Evolutionary conservation across 306 rosid genomes (phyloP).

Genomic region (Lupinus albus): DNA sequence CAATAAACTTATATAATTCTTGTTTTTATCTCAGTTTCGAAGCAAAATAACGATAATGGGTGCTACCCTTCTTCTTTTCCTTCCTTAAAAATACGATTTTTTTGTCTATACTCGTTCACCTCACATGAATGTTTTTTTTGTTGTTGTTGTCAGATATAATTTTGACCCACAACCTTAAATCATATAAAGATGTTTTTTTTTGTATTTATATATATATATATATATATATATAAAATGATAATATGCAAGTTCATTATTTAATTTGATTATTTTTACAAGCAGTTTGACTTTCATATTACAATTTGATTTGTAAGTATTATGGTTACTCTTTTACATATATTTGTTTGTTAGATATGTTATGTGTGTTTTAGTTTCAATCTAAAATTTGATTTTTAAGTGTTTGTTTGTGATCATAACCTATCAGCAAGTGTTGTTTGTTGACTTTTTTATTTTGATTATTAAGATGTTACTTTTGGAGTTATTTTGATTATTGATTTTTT

Average conservation of each 20-base stretch:
- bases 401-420: background rate
- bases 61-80: background rate
- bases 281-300: background rate
- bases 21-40: background rate
- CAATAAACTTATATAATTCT: too few species aligned
- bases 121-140: background rate
- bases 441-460: background rate
- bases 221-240: background rate
- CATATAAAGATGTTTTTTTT: background rate
- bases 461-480: background rate
- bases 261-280: background rate
- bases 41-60: conserved; percentile 2
- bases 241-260: conserved; percentile 8
- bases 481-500: conserved; percentile 7
- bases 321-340: background rate
- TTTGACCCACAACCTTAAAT: conserved; percentile 13
- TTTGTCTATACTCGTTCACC: background rate
- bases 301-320: conserved; percentile 1
- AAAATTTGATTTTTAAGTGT: conserved; percentile 5
- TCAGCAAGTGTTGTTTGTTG: background rate
- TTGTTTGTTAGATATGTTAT: background rate
- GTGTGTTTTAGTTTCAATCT: background rate
- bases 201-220: too few species aligned
- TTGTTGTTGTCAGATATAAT: background rate
- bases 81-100: background rate